Conservation (phyloP, 345 rosid species). For the Limnanthes douglasii region DNA sequence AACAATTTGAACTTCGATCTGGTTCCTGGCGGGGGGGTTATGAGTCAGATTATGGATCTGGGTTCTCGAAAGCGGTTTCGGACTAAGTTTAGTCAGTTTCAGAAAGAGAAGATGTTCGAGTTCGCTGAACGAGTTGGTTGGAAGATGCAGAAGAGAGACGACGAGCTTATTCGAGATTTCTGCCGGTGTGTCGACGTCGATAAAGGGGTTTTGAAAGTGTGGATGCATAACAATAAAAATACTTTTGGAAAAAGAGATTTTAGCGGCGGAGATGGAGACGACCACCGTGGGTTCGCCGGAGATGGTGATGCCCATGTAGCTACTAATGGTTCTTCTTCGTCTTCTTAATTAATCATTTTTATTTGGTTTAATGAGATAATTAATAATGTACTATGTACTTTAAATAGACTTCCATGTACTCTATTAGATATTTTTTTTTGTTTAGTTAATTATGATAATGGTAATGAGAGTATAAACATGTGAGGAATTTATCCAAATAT, state of each 20-base stretch:
- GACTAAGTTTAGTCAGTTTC: conserved; percentile 52
- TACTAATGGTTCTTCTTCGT: no score
- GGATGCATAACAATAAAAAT: conserved; percentile 98
- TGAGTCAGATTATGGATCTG: conserved; percentile 2
- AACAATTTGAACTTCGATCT: conserved; percentile 15
- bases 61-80: conserved; percentile 46
- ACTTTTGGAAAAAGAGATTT: conserved; percentile 29
- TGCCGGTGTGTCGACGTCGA: conserved; percentile 68
- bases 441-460: no score
- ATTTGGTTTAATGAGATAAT: no score
- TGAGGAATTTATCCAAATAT: no score
- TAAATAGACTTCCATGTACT: no score
- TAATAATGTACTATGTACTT: no score
- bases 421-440: no score
- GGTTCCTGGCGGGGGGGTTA: conserved; percentile 5
- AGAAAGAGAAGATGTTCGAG: conserved; percentile 60
- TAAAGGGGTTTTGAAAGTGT: conserved; percentile 57
- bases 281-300: no score
- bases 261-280: no score
- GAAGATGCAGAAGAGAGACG: conserved; percentile 91
- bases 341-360: no score
- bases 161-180: conserved; percentile 46
- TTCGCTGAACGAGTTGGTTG: conserved; percentile 71
- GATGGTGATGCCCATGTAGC: no score
- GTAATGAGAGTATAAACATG: no score